phyloP scores from a whole-genome alignment of 331 rosid species.

The Malus hybrid region DNA sequence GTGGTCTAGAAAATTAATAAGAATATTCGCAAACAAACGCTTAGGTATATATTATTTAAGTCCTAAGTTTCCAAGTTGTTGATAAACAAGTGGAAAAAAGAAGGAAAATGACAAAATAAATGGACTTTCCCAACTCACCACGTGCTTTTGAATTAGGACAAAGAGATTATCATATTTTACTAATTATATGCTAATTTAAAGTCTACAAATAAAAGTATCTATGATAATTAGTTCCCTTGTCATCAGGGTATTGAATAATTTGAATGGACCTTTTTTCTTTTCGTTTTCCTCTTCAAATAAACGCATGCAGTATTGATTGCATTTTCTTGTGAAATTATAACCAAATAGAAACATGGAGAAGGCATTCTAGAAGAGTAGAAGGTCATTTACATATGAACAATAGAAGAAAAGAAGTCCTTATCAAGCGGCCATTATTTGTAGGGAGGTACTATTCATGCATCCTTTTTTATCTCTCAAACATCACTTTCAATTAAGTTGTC shows the following conservation, averaged over 20 bases:
- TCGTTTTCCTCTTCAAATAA: neutral
- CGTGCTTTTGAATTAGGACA: constrained; percentile 1
- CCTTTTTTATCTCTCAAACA: too few species aligned
- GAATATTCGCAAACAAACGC: too few species aligned
- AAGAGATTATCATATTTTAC: neutral
- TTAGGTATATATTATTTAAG: too few species aligned
- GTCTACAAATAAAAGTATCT: neutral
- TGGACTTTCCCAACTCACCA: neutral
- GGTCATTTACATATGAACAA: neutral
- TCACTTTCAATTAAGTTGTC: fast-evolving
- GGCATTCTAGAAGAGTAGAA: neutral
- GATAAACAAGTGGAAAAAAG: neutral
- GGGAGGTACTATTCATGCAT: too few species aligned
- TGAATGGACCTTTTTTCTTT: neutral
- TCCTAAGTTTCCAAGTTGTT: neutral
- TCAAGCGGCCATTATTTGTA: neutral
- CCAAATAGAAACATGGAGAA: neutral
- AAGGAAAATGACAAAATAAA: neutral
- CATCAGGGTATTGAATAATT: neutral
- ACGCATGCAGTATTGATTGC: neutral
- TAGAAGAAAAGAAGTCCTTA: neutral
- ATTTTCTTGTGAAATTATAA: neutral
- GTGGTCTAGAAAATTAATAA: too few species aligned
- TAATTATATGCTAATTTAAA: neutral
- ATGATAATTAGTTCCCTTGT: neutral